Evolutionary conservation across 2,329 filamentous ascomycete genomes (phyloP).

Genomic region (Cladophialophora chaetospira): DNA sequence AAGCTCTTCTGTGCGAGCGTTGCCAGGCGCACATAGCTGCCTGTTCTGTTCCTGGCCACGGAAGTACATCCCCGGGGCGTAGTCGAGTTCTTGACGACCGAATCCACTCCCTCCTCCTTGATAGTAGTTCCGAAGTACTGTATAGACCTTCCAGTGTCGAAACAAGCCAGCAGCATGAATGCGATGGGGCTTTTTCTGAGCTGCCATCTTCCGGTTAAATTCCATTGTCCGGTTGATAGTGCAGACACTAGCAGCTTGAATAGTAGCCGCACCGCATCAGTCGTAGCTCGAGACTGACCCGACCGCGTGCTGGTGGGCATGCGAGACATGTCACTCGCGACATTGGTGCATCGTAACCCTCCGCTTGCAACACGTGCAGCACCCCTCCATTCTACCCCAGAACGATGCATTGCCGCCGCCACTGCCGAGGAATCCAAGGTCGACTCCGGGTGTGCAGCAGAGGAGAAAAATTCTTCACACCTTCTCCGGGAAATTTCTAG

Average conservation of each 20-base stretch:
- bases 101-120: not conserved
- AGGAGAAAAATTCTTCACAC: not conserved
- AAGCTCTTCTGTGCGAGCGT: not conserved
- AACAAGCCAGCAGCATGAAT: too few relatives aligned
- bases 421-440: not conserved
- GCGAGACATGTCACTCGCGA: too few relatives aligned
- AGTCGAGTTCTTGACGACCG: too few relatives aligned
- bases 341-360: too few relatives aligned
- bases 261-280: not conserved
- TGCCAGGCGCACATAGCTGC: not conserved
- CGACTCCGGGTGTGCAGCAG: not conserved
- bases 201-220: too few relatives aligned
- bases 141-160: too few relatives aligned
- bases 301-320: not conserved
- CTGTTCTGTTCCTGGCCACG: not conserved
- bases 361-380: too few relatives aligned
- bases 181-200: too few relatives aligned
- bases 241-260: too few relatives aligned
- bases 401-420: not conserved
- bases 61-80: not conserved
- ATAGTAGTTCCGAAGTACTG: not conserved
- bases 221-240: too few relatives aligned
- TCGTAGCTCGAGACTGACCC: not conserved
- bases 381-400: not conserved
- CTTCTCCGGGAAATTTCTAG: not conserved